Conservation (phyloP, 805 yeast genomes). For the Barnettozyma botsteinii region DNA sequence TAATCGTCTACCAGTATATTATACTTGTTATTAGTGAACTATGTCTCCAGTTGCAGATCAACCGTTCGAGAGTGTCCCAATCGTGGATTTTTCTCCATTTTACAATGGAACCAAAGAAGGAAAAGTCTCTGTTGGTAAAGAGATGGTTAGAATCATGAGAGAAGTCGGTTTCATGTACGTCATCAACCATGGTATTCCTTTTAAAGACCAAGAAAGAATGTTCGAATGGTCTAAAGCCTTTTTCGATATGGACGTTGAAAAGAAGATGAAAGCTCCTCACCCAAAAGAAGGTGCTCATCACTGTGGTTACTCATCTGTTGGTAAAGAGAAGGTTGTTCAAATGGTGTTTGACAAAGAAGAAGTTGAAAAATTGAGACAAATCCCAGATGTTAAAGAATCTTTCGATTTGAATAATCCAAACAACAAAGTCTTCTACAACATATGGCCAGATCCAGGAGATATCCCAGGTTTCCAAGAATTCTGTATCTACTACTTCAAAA, state of each 20-base stretch:
- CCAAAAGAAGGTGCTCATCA: constrained; percentile 25
- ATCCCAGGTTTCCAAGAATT: constrained; percentile 23
- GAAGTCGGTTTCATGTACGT: constrained; percentile 24
- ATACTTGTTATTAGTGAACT: too few species aligned
- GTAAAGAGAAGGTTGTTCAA: constrained; percentile 27
- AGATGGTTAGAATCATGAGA: constrained; percentile 24
- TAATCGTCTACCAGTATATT: too few species aligned
- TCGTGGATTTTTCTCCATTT: constrained; percentile 26
- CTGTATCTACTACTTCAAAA: constrained; percentile 17
- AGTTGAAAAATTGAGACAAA: constrained; percentile 14
- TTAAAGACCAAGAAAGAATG: constrained; percentile 13
- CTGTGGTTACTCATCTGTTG: constrained; percentile 25
- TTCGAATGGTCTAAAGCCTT: constrained; percentile 22
- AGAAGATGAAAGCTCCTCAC: constrained; percentile 24
- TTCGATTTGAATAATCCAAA: constrained; percentile 23
- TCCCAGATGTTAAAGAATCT: constrained; percentile 27
- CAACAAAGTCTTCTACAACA: constrained; percentile 15
- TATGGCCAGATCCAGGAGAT: constrained; percentile 25
- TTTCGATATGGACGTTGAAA: constrained; percentile 11
- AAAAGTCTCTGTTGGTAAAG: constrained; percentile 19
- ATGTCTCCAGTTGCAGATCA: not conserved
- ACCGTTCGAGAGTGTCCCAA: constrained; percentile 18
- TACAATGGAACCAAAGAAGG: constrained; percentile 22
- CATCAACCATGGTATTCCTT: constrained; percentile 22
- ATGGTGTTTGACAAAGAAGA: constrained; percentile 22